A percentile compares a stretch with the other conserved stretches of the same genome.
These are phyloP conservation scores for Camelina hispida DNA, from an alignment of 345 rosid genomes.

Conservation along the genomic window DNA sequence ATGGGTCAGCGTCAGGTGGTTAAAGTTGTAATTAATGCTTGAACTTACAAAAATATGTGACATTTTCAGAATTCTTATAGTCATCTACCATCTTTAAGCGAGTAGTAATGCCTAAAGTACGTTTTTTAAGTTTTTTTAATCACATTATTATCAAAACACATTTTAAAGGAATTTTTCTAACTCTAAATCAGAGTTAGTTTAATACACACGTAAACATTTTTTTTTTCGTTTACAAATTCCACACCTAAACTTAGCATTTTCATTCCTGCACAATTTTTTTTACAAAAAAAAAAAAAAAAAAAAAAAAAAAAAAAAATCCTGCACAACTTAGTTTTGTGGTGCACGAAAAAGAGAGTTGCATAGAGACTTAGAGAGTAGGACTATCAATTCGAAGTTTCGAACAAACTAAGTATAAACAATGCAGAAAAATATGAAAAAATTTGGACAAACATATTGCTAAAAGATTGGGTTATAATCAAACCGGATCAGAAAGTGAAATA, in stretches of 20 bases:
- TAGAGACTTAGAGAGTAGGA: background rate
- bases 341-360: too few relatives aligned
- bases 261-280: background rate
- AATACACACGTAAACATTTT: background rate
- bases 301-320: too few relatives aligned
- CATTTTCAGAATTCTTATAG: background rate
- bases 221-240: too few relatives aligned
- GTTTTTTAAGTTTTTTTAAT: too few relatives aligned
- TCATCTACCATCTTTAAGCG: background rate
- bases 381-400: background rate
- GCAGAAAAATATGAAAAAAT: background rate
- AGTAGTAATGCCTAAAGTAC: background rate
- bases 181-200: background rate
- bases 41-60: constrained; percentile 5
- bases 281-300: too few relatives aligned
- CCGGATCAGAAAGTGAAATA: background rate
- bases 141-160: background rate
- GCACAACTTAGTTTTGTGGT: too few relatives aligned
- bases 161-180: background rate
- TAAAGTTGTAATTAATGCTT: constrained; percentile 29
- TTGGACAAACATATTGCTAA: background rate
- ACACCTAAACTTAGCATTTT: background rate
- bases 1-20: constrained; percentile 28
- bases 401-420: background rate
- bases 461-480: background rate